Percentiles rank a stretch among this genome's conserved stretches.
phyloP scores from a whole-genome alignment of 1,284 basidiomycete genomes.

The Pulchroboletus neoregius region DNA sequence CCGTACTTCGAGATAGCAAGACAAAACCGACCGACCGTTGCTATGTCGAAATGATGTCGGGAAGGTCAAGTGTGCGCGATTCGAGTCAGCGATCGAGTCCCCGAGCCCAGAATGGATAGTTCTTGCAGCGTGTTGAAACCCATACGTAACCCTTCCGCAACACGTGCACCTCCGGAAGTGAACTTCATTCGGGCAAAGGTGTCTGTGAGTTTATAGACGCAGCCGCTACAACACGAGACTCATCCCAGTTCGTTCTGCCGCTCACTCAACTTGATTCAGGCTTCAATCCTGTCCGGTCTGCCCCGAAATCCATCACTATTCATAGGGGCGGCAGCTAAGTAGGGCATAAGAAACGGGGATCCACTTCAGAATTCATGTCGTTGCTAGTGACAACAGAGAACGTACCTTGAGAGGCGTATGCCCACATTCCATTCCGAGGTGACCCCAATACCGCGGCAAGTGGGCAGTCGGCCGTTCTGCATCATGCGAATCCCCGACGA shows the following conservation, averaged over 20 bases:
- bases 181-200: slow-evolving; percentile 15
- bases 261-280: slow-evolving; percentile 3
- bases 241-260: slow-evolving; percentile 13
- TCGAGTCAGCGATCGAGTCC: slow-evolving; percentile 28
- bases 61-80: slow-evolving; percentile 16
- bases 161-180: slow-evolving; percentile 31
- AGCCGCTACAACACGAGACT: slow-evolving; percentile 20
- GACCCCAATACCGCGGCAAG: slow-evolving; percentile 22
- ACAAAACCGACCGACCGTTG: slow-evolving; percentile 22
- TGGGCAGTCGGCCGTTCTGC: slow-evolving; percentile 4
- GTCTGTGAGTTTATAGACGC: slow-evolving; percentile 15
- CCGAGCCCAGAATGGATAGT: slow-evolving; percentile 25
- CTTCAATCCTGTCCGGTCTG: slow-evolving; percentile 11
- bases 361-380: slow-evolving; percentile 25
- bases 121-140: slow-evolving; percentile 22
- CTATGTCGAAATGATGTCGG: slow-evolving; percentile 22
- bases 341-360: slow-evolving; percentile 16
- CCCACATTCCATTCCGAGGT: slow-evolving; percentile 3
- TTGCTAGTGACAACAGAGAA: slow-evolving; percentile 25
- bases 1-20: slow-evolving; percentile 10
- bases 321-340: slow-evolving; percentile 1
- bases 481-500: slow-evolving; percentile 27
- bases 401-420: slow-evolving; percentile 18
- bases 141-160: slow-evolving; percentile 24
- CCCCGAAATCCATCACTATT: slow-evolving; percentile 12